Evolutionary conservation across 768 basidiomycete species (phyloP).

Genomic region (Auricularia cornea): DNA sequence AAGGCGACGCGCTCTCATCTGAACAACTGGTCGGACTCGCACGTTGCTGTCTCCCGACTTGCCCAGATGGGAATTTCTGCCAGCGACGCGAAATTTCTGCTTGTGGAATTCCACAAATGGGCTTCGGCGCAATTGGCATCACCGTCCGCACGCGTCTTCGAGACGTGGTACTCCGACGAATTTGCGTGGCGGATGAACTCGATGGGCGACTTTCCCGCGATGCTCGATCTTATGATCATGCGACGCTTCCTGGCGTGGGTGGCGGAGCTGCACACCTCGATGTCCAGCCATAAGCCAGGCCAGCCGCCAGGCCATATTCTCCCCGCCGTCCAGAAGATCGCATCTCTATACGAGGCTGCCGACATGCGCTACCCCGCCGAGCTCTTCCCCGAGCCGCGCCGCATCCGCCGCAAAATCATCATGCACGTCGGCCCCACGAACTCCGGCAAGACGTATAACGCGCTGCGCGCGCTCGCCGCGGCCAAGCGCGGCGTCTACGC

Average conservation of each 20-base stretch:
- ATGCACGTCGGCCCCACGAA: constrained; percentile 98
- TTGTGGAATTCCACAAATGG: background rate
- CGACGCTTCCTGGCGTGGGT: background rate
- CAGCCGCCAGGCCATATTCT: background rate
- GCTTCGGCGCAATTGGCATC: background rate
- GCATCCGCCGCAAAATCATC: constrained; percentile 64
- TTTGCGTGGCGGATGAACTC: background rate
- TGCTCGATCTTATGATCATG: background rate
- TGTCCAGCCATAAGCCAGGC: too few relatives aligned
- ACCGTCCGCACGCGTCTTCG: background rate
- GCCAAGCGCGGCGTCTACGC: constrained; percentile 73
- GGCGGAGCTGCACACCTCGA: background rate
- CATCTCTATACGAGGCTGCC: background rate
- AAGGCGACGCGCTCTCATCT: background rate
- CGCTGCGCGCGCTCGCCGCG: constrained; percentile 77
- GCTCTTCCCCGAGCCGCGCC: constrained; percentile 37
- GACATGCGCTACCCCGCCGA: constrained; percentile 13
- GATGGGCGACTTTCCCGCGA: background rate
- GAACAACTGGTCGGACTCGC: background rate
- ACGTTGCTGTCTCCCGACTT: background rate
- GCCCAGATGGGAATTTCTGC: background rate
- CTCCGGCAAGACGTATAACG: constrained; percentile 93
- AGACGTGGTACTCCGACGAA: background rate
- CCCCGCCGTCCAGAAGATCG: background rate
- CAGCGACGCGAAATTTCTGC: background rate